Evolutionary conservation across 164 flowering plant genomes (phyloP).

Genomic region (Platanus orientalis): DNA sequence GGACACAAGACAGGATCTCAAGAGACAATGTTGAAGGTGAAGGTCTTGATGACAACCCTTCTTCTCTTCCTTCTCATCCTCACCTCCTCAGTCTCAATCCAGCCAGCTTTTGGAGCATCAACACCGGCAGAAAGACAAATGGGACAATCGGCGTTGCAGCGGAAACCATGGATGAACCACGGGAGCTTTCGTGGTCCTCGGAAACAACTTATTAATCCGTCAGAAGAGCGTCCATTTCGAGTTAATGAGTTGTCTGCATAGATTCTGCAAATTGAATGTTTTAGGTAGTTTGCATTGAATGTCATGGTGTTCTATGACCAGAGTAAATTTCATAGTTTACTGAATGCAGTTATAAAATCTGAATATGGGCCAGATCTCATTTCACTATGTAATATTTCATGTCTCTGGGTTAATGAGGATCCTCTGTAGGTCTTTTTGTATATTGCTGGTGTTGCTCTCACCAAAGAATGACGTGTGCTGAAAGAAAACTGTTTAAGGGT

Average conservation of each 20-base stretch:
- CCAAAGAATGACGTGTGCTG: too few species aligned
- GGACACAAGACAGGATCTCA: not conserved
- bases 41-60: constrained; percentile 4
- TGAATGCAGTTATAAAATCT: too few species aligned
- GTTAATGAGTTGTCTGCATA: constrained; percentile 28
- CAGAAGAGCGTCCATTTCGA: constrained; percentile 21
- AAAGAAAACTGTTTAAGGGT: too few species aligned
- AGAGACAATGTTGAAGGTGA: constrained; percentile 20
- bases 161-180: constrained; percentile 49
- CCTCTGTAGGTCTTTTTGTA: too few species aligned
- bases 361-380: too few species aligned
- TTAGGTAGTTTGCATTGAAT: not conserved
- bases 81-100: constrained; percentile 5
- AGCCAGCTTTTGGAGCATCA: not conserved
- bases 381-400: too few species aligned
- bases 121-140: not conserved
- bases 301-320: not conserved
- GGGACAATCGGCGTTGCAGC: constrained; percentile 17
- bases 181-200: constrained; percentile 47
- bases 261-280: not conserved
- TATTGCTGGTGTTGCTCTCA: too few species aligned
- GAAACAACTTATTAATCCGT: constrained; percentile 40
- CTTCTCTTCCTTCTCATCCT: constrained; percentile 15
- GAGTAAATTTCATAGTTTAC: too few species aligned
- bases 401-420: too few species aligned